Conservation (phyloP, 176 grass and related monocot species). For the Pontederia paniculata region DNA sequence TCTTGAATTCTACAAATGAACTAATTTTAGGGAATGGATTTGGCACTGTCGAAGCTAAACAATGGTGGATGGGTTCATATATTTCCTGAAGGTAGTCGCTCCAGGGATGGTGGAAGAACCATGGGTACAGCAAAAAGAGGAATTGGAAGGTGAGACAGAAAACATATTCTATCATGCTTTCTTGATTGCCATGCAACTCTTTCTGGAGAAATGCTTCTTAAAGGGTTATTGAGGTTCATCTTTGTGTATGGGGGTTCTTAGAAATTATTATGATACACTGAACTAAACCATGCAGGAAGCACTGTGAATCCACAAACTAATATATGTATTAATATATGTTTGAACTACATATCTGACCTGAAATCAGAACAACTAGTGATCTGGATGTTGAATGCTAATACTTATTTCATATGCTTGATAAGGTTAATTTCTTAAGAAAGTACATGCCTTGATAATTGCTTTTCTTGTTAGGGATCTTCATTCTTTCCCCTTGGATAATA, state of each 20-base stretch:
- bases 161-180: not conserved
- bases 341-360: too few relatives aligned
- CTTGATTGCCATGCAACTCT: not conserved
- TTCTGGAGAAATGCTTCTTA: not conserved
- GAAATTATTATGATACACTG: too few relatives aligned
- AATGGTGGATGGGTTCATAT: conserved; percentile 98
- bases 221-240: too few relatives aligned
- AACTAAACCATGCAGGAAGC: too few relatives aligned
- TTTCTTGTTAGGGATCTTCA: not conserved
- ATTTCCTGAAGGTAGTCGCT: conserved; percentile 95
- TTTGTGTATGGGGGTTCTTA: too few relatives aligned
- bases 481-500: not conserved
- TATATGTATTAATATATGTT: too few relatives aligned
- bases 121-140: conserved; percentile 84
- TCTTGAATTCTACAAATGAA: too few relatives aligned
- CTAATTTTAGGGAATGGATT: conserved; percentile 85
- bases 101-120: conserved; percentile 81
- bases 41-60: conserved; percentile 79
- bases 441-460: not conserved
- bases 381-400: not conserved
- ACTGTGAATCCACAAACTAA: too few relatives aligned
- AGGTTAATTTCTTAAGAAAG: not conserved
- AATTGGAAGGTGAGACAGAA: conserved; percentile 62
- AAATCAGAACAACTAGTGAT: too few relatives aligned
- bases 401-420: not conserved